Evolutionary conservation across 2,329 filamentous ascomycete genomes (phyloP).

Genomic region (Phoma sp.): DNA sequence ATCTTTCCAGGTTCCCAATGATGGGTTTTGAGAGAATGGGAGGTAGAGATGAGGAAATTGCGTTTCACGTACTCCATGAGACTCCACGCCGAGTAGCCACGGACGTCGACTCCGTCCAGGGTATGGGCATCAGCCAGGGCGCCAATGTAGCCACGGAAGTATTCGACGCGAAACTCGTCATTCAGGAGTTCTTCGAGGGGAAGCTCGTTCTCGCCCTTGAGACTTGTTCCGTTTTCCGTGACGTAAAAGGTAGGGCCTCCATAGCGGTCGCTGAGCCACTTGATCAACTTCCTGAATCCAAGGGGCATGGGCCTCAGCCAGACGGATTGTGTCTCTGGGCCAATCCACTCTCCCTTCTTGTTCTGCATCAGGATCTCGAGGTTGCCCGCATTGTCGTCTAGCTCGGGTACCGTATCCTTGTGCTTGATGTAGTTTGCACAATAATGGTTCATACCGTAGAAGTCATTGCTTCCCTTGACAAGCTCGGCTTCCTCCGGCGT

Average conservation of each 20-base stretch:
- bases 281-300: slow-evolving; percentile 74
- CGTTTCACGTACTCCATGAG: slow-evolving; percentile 71
- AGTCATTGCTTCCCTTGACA: slow-evolving; percentile 88
- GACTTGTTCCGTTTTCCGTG: slow-evolving; percentile 85
- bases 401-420: slow-evolving; percentile 64
- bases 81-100: slow-evolving; percentile 85
- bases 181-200: slow-evolving; percentile 73
- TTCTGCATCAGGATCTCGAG: slow-evolving; percentile 74
- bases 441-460: slow-evolving; percentile 96
- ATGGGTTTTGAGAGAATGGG: not conserved
- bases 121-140: slow-evolving; percentile 76
- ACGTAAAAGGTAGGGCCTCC: slow-evolving; percentile 79
- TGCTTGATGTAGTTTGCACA: slow-evolving; percentile 86
- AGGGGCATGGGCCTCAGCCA: slow-evolving; percentile 80
- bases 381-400: slow-evolving; percentile 76
- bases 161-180: slow-evolving; percentile 81
- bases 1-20: not conserved
- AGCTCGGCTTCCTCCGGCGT: slow-evolving; percentile 74
- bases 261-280: slow-evolving; percentile 71
- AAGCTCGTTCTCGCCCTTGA: slow-evolving; percentile 83
- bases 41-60: slow-evolving; percentile 18
- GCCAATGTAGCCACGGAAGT: slow-evolving; percentile 77
- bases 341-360: slow-evolving; percentile 76
- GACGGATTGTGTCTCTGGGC: slow-evolving; percentile 79
- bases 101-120: slow-evolving; percentile 77